Percentiles rank a stretch among this genome's conserved stretches.
Evolutionary conservation across 441 rosid genomes (phyloP).

Genomic region (Biscutella laevigata): DNA sequence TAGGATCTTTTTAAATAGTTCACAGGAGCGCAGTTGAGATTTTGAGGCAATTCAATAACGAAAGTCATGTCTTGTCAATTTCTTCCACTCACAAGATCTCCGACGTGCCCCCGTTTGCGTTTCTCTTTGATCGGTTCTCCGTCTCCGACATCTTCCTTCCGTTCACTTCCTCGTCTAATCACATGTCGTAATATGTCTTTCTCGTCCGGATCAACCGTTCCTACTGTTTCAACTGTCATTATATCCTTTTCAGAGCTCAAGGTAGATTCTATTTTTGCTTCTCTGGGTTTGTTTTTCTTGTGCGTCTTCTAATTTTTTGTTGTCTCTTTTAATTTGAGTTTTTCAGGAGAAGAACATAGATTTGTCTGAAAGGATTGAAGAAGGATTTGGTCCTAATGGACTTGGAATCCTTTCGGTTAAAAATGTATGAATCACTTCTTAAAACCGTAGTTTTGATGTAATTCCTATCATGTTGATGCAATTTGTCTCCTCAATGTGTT

Average conservation of each 20-base stretch:
- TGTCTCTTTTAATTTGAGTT: conserved; percentile 15
- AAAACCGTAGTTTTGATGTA: too few relatives aligned
- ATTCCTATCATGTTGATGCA: neutral
- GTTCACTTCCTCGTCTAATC: conserved; percentile 12
- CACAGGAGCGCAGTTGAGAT: too few relatives aligned
- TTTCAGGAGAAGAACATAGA: conserved; percentile 54
- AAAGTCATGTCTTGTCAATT: too few relatives aligned
- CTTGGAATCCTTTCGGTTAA: conserved; percentile 70
- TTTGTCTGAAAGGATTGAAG: conserved; percentile 60
- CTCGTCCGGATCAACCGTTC: conserved; percentile 30
- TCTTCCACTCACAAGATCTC: too few relatives aligned
- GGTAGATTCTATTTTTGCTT: conserved; percentile 27
- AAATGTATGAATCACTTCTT: conserved; percentile 30
- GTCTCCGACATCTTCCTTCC: conserved; percentile 3
- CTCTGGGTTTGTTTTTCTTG: neutral
- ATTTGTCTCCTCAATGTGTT: neutral
- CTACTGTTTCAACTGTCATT: conserved; percentile 57
- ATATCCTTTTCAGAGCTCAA: conserved; percentile 63
- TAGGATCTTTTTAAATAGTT: too few relatives aligned
- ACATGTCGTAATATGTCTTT: conserved; percentile 34
- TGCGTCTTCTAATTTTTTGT: neutral
- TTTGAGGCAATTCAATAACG: too few relatives aligned
- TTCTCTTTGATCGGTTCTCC: neutral
- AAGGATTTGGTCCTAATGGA: conserved; percentile 83
- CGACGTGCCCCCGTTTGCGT: neutral